A percentile compares a stretch with the other conserved stretches of the same genome.
Conservation (phyloP, 169 alveolate species). For the Neospora caninum region DNA sequence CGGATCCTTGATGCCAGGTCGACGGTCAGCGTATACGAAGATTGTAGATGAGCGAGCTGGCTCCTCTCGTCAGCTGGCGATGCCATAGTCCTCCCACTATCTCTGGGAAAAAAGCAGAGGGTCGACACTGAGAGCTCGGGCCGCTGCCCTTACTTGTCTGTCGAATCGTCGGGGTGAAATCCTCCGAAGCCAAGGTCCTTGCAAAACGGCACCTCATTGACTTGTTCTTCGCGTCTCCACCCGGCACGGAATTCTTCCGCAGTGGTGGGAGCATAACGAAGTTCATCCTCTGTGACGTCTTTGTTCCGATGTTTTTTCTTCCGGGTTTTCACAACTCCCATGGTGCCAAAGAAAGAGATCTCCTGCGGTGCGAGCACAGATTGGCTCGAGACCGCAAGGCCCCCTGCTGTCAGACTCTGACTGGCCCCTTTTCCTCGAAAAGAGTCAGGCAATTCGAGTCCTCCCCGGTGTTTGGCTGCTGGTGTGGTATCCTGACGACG, state of each 20-base stretch:
- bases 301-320: not conserved
- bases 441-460: not conserved
- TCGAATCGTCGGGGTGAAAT: not conserved
- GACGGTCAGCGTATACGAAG: too few relatives aligned
- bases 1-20: too few relatives aligned
- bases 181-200: slow-evolving; percentile 32
- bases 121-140: not conserved
- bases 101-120: too few relatives aligned
- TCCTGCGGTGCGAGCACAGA: not conserved
- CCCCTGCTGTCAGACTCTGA: not conserved
- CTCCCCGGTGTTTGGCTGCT: not conserved
- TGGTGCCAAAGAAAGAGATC: not conserved
- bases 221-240: slow-evolving; percentile 30
- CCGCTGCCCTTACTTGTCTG: not conserved
- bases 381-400: not conserved
- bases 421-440: not conserved
- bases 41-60: too few relatives aligned
- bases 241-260: slow-evolving; percentile 25
- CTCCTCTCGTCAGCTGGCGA: too few relatives aligned
- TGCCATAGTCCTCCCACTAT: too few relatives aligned
- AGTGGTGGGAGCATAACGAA: slow-evolving; percentile 19
- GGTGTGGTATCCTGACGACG: too few relatives aligned
- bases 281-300: not conserved
- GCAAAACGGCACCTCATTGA: not conserved
- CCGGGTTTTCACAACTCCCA: not conserved